Percentiles rank a stretch among this genome's conserved stretches.
phyloP scores from a whole-genome alignment of 768 basidiomycete genomes.

The Nidularia sp. region DNA sequence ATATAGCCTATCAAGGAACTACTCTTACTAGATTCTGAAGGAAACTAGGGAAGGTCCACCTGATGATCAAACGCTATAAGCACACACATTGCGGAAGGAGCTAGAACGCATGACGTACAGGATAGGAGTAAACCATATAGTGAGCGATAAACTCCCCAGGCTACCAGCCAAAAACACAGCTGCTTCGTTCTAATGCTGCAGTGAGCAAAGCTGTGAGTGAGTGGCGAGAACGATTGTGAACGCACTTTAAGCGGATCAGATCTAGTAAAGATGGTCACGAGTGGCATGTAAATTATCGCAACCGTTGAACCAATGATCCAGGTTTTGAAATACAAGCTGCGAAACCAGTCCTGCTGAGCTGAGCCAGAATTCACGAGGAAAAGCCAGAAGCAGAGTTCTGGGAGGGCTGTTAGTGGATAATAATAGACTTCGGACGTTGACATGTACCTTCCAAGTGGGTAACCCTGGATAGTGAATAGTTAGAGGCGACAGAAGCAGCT shows the following conservation, averaged over 20 bases:
- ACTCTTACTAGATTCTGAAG: constrained; percentile 50
- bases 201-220: constrained; percentile 1
- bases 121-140: constrained; percentile 71
- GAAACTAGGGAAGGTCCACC: constrained; percentile 67
- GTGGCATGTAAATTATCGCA: constrained; percentile 64
- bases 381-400: constrained; percentile 86
- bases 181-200: constrained; percentile 52
- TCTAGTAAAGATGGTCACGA: constrained; percentile 63
- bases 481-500: too few relatives aligned
- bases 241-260: constrained; percentile 54
- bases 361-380: constrained; percentile 70
- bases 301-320: constrained; percentile 65
- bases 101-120: constrained; percentile 37
- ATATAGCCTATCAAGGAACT: background rate
- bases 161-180: constrained; percentile 69
- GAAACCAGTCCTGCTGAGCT: constrained; percentile 72
- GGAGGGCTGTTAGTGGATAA: constrained; percentile 1
- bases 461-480: constrained; percentile 37
- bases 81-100: constrained; percentile 2
- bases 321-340: constrained; percentile 65
- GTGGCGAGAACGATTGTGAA: constrained; percentile 2
- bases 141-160: constrained; percentile 63
- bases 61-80: constrained; percentile 16
- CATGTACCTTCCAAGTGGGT: constrained; percentile 72
- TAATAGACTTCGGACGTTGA: background rate